A percentile compares a stretch with the other conserved stretches of the same genome.
Evolutionary conservation across 768 basidiomycete species (phyloP).

Genomic region (Mycena kentingensis): DNA sequence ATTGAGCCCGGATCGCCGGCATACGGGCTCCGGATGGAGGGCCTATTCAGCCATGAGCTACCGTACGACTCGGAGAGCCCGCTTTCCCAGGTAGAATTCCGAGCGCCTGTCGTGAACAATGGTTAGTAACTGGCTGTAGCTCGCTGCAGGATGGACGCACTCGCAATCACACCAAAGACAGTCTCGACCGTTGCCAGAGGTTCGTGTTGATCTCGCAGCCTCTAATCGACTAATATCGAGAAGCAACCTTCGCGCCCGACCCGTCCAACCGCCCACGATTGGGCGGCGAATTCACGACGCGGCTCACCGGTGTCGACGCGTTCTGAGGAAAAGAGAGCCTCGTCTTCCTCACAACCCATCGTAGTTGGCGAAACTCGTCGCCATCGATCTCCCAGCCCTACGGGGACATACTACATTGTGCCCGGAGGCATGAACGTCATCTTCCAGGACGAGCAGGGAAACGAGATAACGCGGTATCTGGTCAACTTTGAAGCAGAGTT

Average conservation of each 20-base stretch:
- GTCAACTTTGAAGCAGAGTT: constrained; percentile 11
- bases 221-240: not conserved
- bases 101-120: not conserved
- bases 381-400: not conserved
- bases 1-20: constrained; percentile 2
- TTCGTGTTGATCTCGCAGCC: not conserved
- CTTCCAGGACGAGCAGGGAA: constrained; percentile 66
- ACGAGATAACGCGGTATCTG: constrained; percentile 69
- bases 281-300: not conserved
- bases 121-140: not conserved
- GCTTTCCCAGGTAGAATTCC: constrained; percentile 12
- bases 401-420: constrained; percentile 55
- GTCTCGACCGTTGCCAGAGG: constrained; percentile 3
- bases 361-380: too few relatives aligned
- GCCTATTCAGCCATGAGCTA: constrained; percentile 16
- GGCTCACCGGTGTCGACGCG: not conserved
- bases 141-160: constrained; percentile 14
- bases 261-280: not conserved
- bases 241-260: not conserved
- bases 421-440: constrained; percentile 66
- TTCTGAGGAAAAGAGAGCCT: too few relatives aligned
- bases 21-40: constrained; percentile 15
- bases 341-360: too few relatives aligned
- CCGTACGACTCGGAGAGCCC: constrained; percentile 18
- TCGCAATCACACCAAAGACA: not conserved